Evolutionary conservation across 768 basidiomycete species (phyloP).

Genomic region (Brasilioporus rufonigricans): DNA sequence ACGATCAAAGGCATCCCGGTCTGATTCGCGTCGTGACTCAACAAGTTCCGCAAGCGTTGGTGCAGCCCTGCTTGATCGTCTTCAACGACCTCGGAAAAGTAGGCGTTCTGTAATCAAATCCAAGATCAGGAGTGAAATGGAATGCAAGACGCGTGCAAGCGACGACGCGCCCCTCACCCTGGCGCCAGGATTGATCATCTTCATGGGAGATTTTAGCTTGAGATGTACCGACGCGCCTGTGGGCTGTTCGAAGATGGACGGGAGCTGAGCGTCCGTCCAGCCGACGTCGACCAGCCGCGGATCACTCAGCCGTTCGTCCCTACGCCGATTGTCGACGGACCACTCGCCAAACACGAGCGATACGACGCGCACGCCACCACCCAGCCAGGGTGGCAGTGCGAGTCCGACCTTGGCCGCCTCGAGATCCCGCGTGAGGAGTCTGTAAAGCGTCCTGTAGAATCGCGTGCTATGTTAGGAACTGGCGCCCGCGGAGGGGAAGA

Average conservation of each 20-base stretch:
- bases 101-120: conserved; percentile 10
- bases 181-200: conserved; percentile 9
- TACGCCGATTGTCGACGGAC: conserved; percentile 32
- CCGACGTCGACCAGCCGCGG: conserved; percentile 40
- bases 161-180: no score
- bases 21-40: conserved; percentile 18
- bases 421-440: conserved; percentile 24
- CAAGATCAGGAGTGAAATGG: neutral
- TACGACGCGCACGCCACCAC: conserved; percentile 27
- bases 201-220: conserved; percentile 2
- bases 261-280: conserved; percentile 38
- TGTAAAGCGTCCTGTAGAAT: conserved; percentile 32
- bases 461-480: no score
- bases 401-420: conserved; percentile 34
- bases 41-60: conserved; percentile 17
- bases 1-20: conserved; percentile 39
- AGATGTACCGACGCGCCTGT: conserved; percentile 20
- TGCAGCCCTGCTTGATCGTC: conserved; percentile 11
- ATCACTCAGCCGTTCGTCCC: conserved; percentile 26
- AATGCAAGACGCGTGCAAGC: no score
- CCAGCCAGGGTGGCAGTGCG: conserved; percentile 31
- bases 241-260: conserved; percentile 22
- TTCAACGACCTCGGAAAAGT: conserved; percentile 19
- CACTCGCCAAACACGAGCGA: conserved; percentile 39
- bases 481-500: neutral